Base-by-base conservation (phyloP, 306 rosid genomes). In the Vachellia pachyceras region DNA sequence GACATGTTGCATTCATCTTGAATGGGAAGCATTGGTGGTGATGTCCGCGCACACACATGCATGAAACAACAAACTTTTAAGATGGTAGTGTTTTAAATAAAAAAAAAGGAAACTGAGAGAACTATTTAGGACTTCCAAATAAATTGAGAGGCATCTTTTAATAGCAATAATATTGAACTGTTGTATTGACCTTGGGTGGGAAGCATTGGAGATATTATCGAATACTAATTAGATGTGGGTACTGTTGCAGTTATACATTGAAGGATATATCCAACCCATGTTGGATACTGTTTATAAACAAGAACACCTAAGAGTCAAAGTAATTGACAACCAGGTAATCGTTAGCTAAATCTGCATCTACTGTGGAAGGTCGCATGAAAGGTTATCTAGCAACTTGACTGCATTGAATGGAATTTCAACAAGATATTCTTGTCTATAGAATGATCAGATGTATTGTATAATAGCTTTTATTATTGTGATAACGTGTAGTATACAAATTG, bases 221-320 rank as follows among this genome's bases (percentile, higher is more conserved):
- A 63, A 66, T 55, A 69, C 75, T 85, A 40, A 89, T 73, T 80
- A 39, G 47, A 80, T 79, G 42, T 86, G 84, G 85, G 75, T 44
- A 58, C 71, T 75, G 74, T 77, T 90, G 89, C 97, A 95, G 99
- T 83, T 93, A 70, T 95, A 93, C 71, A 88, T 95, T 83, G 99
- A 95, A 93, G 99, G 99, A 77, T 95, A 95, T 88, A 88, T 95
- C 82, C 98, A 95, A 90, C 98, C 98, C 73, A 93, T 93, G 99
- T 86, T 93, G 93, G 98, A 95, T 82, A 82, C 98, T 40, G 73
- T 91, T 80, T 95, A 87, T 78, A 89, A 92, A 87, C 98, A 95
- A 87, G 99, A 93, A 80, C 93, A 91, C 80, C 91, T 95, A 76
- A 84, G 99, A 82, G 98, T 93, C 86, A 89, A 92, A 82, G 99